A percentile compares a stretch with the other conserved stretches of the same genome.
Conservation (phyloP, 163 green algal species). For the Volvox carteri region DNA sequence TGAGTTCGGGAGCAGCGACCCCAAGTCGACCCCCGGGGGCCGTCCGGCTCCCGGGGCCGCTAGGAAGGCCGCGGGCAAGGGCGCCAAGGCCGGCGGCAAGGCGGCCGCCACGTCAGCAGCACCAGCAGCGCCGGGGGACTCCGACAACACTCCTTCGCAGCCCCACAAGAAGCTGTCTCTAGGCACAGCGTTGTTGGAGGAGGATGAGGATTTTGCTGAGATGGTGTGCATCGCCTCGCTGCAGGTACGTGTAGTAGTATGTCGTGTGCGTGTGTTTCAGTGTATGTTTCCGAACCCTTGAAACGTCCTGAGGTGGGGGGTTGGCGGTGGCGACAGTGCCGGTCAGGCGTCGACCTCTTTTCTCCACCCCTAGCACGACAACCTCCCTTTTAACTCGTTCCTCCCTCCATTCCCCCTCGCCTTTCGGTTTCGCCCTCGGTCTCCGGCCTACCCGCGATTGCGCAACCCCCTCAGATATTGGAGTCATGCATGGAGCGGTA, state of each 20-base stretch:
- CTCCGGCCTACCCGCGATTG: too few species aligned
- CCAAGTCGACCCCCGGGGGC: background rate
- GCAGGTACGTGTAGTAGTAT: constrained; percentile 41
- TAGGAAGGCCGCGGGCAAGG: background rate
- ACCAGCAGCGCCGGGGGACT: constrained; percentile 21
- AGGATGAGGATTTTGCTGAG: constrained; percentile 60
- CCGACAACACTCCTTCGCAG: background rate
- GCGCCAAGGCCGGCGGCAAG: constrained; percentile 15
- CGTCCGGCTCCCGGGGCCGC: too few species aligned
- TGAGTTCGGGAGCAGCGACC: constrained; percentile 31
- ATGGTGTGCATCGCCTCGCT: constrained; percentile 55
- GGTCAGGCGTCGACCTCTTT: too few species aligned
- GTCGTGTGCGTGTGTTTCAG: too few species aligned
- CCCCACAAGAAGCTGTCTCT: constrained; percentile 54
- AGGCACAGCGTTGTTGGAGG: constrained; percentile 48
- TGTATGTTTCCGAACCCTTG: too few species aligned
- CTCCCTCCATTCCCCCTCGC: background rate
- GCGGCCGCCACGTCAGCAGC: background rate
- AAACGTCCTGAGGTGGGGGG: too few species aligned
- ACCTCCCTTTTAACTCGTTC: too few species aligned
- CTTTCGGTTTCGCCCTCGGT: too few species aligned
- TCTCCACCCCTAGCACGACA: too few species aligned
- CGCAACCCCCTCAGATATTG: too few species aligned
- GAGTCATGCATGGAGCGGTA: constrained; percentile 46
- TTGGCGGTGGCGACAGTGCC: too few species aligned